Conservation (phyloP, 768 basidiomycete genomes). For the Mycena chlorophos region DNA sequence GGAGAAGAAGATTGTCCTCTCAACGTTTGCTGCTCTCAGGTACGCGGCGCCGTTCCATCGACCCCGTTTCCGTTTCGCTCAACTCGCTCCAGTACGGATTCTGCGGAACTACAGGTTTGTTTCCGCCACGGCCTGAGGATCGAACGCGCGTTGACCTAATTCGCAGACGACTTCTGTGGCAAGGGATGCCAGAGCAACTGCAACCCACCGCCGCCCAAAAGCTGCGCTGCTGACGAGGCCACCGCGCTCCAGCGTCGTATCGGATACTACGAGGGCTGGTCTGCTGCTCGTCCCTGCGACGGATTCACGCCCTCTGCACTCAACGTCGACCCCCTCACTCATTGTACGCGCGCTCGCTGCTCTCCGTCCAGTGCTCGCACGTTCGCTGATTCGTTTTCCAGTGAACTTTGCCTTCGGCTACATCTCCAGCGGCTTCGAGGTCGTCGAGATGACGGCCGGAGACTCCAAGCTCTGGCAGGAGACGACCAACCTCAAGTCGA, state of each 20-base stretch:
- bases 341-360: neutral
- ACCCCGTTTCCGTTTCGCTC: too few species aligned
- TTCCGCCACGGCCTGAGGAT: neutral
- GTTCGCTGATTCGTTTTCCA: slow-evolving; percentile 1
- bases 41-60: neutral
- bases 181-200: neutral
- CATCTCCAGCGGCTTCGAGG: slow-evolving; percentile 1
- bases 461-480: slow-evolving; percentile 9
- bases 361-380: neutral
- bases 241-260: neutral
- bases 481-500: slow-evolving; percentile 6
- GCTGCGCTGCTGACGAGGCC: slow-evolving; percentile 1
- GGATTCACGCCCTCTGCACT: too few species aligned
- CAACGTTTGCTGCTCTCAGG: slow-evolving; percentile 1
- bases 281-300: neutral
- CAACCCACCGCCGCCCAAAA: neutral
- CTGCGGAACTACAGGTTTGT: slow-evolving; percentile 5
- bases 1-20: too few species aligned
- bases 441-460: slow-evolving; percentile 4
- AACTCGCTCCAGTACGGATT: slow-evolving; percentile 17
- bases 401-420: slow-evolving; percentile 1
- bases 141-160: neutral
- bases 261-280: slow-evolving; percentile 8
- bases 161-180: slow-evolving; percentile 5
- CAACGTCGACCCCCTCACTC: neutral